Percentiles rank a stretch among this genome's conserved stretches.
These are phyloP conservation scores for Cercospora canescens DNA, from an alignment of 2,329 filamentous ascomycete species.

Conservation along the genomic window DNA sequence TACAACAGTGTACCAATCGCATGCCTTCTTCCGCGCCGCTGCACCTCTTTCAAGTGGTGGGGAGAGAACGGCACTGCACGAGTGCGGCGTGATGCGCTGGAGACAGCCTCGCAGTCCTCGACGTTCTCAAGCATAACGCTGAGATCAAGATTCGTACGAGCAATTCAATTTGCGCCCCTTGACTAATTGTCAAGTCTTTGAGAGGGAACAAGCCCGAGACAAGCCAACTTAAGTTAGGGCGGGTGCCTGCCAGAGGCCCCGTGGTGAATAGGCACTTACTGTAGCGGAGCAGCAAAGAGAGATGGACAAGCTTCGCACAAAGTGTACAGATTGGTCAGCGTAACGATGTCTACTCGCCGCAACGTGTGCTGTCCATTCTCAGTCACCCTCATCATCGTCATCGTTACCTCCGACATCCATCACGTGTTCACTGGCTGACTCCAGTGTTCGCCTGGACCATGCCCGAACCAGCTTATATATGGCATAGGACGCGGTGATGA, in stretches of 20 bases:
- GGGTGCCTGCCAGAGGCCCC: neutral
- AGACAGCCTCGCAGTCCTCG: slow-evolving; percentile 16
- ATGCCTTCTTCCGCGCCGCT: neutral
- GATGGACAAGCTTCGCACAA: neutral
- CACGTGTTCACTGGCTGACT: slow-evolving; percentile 75
- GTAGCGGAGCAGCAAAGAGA: neutral
- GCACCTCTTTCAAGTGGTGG: neutral
- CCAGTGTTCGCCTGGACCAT: slow-evolving; percentile 70
- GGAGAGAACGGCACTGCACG: neutral
- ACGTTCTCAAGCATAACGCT: slow-evolving; percentile 25
- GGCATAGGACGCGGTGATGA: slow-evolving; percentile 77
- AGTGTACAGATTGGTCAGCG: neutral
- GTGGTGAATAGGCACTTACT: neutral
- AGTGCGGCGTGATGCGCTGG: slow-evolving; percentile 3
- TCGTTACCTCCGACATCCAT: slow-evolving; percentile 74
- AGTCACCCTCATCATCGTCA: slow-evolving; percentile 53
- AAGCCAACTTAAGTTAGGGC: slow-evolving; percentile 99
- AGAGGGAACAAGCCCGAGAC: slow-evolving; percentile 47
- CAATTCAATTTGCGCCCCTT: slow-evolving; percentile 78
- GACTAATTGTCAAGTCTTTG: slow-evolving; percentile 94
- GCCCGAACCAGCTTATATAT: slow-evolving; percentile 80
- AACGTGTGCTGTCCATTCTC: slow-evolving; percentile 13
- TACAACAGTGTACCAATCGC: neutral
- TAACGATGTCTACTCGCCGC: neutral
- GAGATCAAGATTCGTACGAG: slow-evolving; percentile 23